Evolutionary conservation across 2,329 filamentous ascomycete genomes (phyloP).

Genomic region (Aureobasidium lini): DNA sequence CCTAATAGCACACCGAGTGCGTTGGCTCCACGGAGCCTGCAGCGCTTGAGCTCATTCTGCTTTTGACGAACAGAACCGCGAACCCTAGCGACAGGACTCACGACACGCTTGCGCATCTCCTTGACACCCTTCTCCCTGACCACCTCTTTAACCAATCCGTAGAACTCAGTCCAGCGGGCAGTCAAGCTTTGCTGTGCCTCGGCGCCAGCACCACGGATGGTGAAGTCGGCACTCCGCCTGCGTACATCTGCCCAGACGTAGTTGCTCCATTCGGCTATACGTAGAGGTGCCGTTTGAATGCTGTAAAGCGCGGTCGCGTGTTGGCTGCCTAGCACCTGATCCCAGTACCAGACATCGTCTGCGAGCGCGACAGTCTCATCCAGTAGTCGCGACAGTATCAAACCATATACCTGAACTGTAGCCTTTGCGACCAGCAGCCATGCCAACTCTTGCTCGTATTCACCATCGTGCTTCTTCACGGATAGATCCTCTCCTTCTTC

Average conservation of each 20-base stretch:
- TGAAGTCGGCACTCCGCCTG: slow-evolving; percentile 25
- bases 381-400: slow-evolving; percentile 67
- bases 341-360: slow-evolving; percentile 94
- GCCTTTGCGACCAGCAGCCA: slow-evolving; percentile 91
- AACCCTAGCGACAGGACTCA: slow-evolving; percentile 71
- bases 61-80: slow-evolving; percentile 69
- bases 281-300: slow-evolving; percentile 72
- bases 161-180: slow-evolving; percentile 50
- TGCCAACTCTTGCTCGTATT: slow-evolving; percentile 70
- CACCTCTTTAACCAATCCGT: slow-evolving; percentile 68
- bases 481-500: slow-evolving; percentile 8
- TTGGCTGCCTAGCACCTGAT: slow-evolving; percentile 73
- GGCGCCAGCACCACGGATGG: slow-evolving; percentile 20
- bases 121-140: slow-evolving; percentile 64
- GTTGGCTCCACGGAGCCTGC: slow-evolving; percentile 75
- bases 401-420: slow-evolving; percentile 80
- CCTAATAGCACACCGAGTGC: slow-evolving; percentile 82
- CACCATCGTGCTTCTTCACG: slow-evolving; percentile 18
- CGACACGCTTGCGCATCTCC: slow-evolving; percentile 62
- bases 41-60: slow-evolving; percentile 59
- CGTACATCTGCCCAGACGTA: slow-evolving; percentile 61
- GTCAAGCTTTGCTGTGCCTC: slow-evolving; percentile 26
- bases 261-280: slow-evolving; percentile 63
- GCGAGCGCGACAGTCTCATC: slow-evolving; percentile 76
- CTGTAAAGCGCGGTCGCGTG: slow-evolving; percentile 75